Evolutionary conservation across 1,139 yeast genomes (phyloP).

Genomic region (Ogataea hybrid): DNA sequence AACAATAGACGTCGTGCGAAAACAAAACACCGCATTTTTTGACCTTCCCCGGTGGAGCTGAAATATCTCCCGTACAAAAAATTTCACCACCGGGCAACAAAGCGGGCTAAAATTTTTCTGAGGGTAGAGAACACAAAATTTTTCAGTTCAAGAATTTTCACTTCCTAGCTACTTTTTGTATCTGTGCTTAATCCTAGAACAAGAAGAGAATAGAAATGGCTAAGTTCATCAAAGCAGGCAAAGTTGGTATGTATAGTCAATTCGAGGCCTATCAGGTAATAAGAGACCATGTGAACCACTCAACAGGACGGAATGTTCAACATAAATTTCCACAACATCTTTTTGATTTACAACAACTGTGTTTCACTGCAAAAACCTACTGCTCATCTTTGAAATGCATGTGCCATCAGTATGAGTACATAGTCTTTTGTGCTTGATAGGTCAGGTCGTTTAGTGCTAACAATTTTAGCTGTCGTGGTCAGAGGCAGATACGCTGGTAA

Average conservation of each 20-base stretch:
- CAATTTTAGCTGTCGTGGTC: constrained; percentile 84
- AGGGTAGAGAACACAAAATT: constrained; percentile 9
- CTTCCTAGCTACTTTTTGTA: constrained; percentile 9
- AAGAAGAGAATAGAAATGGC: constrained; percentile 56
- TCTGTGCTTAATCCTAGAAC: constrained; percentile 6
- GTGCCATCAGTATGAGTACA: neutral
- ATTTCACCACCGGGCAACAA: neutral
- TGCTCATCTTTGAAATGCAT: neutral
- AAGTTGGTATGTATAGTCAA: constrained; percentile 81
- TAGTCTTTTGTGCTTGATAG: neutral
- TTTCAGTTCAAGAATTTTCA: constrained; percentile 15
- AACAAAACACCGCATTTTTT: neutral
- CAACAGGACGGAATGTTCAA: too few species aligned
- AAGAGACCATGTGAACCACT: neutral
- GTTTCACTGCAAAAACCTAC: neutral
- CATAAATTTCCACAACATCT: neutral
- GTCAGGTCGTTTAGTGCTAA: constrained; percentile 13
- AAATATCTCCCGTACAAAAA: neutral
- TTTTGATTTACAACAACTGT: neutral
- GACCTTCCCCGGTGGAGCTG: neutral
- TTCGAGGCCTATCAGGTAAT: neutral
- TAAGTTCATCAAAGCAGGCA: constrained; percentile 98
- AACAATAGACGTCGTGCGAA: constrained; percentile 6
- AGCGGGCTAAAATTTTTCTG: constrained; percentile 3
- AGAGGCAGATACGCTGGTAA: constrained; percentile 99